Base-by-base conservation (phyloP, 257 asterid genomes). In the Eucommia ulmoides region DNA sequence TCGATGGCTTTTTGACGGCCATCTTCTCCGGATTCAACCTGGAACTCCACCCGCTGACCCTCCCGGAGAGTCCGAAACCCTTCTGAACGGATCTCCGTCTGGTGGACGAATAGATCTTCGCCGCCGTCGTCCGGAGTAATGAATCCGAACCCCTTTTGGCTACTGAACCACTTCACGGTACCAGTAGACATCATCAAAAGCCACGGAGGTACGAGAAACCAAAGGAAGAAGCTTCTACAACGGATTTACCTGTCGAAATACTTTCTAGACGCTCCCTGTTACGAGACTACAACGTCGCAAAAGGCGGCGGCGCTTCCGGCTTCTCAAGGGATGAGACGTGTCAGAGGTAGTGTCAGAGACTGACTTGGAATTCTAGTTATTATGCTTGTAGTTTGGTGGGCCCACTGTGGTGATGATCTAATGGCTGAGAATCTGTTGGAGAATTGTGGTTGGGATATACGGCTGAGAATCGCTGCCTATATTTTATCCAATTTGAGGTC, bases 131-230 rank as follows among this genome's bases (percentile, higher is more conserved):
- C n/a, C n/a, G n/a, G n/a, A n/a, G n/a, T n/a, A n/a, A n/a, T n/a
- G n/a, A n/a, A n/a, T n/a, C n/a, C n/a, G n/a, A n/a, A n/a, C n/a
- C n/a, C n/a, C n/a, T n/a, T n/a, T n/a, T n/a, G n/a, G n/a, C n/a
- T 80, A 66, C 70, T 76, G 77, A 76, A 76, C 79, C 80, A 72
- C 23, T 69, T 76, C 24, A 77, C 84, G 1, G 80, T 64, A 20
- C 84, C 84, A 18, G 24, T 23, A 53, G 55, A 55, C 38, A 67
- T 63, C 52, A 29, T 54, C 2, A 19, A 61, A 2, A 64, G 75
- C 54, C 72, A 79, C 83, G 72, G 72, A 41, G 26, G 18, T 20
- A 29, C 38, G 7, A 8, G 12, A 29, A 8, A 29, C 38, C 38
- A 29, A 29, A 1, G 12, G 12, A 6, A 6, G 12, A 29, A 0